Evolutionary conservation across 1,139 yeast species (phyloP).

Genomic region (Wickerhamomyces sp.): DNA sequence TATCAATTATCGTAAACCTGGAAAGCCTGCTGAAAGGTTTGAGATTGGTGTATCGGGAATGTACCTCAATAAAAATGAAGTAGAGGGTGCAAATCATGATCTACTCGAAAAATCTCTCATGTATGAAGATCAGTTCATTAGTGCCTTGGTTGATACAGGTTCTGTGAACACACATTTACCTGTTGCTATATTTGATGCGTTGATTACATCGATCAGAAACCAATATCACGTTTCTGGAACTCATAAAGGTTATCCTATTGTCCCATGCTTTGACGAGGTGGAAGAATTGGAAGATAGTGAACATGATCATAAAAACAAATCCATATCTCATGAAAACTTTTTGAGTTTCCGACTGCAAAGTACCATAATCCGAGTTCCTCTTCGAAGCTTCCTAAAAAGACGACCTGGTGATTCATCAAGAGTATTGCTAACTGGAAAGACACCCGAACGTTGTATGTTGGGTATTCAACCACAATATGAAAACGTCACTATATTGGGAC

Average conservation of each 20-base stretch:
- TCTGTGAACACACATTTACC: slow-evolving; percentile 55
- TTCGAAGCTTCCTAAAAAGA: slow-evolving; percentile 30
- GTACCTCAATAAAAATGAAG: not conserved
- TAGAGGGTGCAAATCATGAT: not conserved
- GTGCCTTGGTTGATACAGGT: slow-evolving; percentile 62
- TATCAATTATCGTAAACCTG: slow-evolving; percentile 28
- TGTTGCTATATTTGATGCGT: slow-evolving; percentile 28
- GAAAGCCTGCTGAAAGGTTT: slow-evolving; percentile 17
- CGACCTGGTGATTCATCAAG: not conserved
- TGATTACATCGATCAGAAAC: slow-evolving; percentile 14
- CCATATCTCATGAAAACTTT: slow-evolving; percentile 8
- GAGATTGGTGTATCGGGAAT: slow-evolving; percentile 14
- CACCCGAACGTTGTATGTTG: slow-evolving; percentile 6
- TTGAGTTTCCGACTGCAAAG: slow-evolving; percentile 14
- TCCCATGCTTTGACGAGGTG: slow-evolving; percentile 21
- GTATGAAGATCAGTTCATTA: slow-evolving; percentile 3
- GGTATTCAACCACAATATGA: slow-evolving; percentile 4
- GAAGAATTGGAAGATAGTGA: not conserved
- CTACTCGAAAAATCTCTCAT: slow-evolving; percentile 5
- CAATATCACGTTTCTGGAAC: slow-evolving; percentile 2
- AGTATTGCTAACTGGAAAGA: not conserved
- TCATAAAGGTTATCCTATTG: slow-evolving; percentile 27
- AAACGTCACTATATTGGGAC: slow-evolving; percentile 46
- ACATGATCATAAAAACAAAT: slow-evolving; percentile 6
- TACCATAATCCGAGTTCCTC: slow-evolving; percentile 30